These are phyloP conservation scores for Rhizopogon sp. DNA, from an alignment of 768 basidiomycete genomes.

Conservation along the genomic window DNA sequence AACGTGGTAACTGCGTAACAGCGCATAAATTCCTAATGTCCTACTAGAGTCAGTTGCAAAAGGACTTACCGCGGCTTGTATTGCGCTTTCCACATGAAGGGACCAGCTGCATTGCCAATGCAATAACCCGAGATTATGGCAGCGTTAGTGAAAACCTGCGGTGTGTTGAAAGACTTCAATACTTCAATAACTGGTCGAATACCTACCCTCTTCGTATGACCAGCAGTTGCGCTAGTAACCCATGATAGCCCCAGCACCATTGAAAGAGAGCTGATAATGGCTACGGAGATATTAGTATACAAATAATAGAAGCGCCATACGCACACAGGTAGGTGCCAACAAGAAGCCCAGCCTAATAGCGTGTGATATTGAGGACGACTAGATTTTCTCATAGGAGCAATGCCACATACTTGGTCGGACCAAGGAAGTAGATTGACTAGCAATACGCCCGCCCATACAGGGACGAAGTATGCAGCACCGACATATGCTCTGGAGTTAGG, in stretches of 20 bases:
- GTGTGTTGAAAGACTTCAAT: neutral
- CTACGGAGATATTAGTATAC: neutral
- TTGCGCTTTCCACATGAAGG: slow-evolving; percentile 66
- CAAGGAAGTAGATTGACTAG: slow-evolving; percentile 56
- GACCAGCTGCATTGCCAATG: slow-evolving; percentile 54
- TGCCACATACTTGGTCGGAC: slow-evolving; percentile 55
- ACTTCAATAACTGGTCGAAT: slow-evolving; percentile 6
- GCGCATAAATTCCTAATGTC: neutral
- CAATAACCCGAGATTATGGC: slow-evolving; percentile 64
- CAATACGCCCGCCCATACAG: slow-evolving; percentile 54
- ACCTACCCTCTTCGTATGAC: slow-evolving; percentile 55
- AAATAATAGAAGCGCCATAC: slow-evolving; percentile 3
- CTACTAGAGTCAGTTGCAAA: neutral
- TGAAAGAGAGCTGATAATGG: slow-evolving; percentile 45
- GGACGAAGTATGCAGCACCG: slow-evolving; percentile 47
- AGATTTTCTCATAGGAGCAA: slow-evolving; percentile 31
- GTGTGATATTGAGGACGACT: no score
- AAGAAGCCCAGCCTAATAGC: slow-evolving; percentile 36
- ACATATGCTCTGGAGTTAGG: slow-evolving; percentile 53
- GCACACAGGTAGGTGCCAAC: slow-evolving; percentile 50
- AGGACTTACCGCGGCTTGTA: slow-evolving; percentile 48
- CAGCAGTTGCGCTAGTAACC: slow-evolving; percentile 53
- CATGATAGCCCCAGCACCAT: slow-evolving; percentile 53
- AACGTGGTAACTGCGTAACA: slow-evolving; percentile 44
- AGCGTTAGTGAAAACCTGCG: slow-evolving; percentile 45